Conservation (phyloP, 169 alveolate species). For the Plasmodium fragile region DNA sequence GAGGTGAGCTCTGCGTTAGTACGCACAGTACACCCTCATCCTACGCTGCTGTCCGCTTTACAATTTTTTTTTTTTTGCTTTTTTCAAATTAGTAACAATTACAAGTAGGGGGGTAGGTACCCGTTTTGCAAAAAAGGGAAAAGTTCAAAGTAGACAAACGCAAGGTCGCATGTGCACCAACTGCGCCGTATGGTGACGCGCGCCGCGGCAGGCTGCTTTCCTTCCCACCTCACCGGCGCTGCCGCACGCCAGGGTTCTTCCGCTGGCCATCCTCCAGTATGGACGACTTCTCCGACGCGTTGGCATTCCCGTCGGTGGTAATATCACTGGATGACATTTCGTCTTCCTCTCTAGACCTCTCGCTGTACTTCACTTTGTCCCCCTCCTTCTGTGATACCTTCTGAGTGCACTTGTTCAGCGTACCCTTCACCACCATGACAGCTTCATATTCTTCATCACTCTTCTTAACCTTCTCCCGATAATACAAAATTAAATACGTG, state of each 20-base stretch:
- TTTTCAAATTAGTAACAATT: not conserved
- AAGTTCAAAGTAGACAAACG: not conserved
- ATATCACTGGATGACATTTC: not conserved
- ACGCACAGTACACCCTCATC: not conserved
- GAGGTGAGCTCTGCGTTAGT: not conserved
- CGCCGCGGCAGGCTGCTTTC: not conserved
- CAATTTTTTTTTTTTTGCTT: not conserved
- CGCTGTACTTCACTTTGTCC: not conserved
- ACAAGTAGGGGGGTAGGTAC: not conserved
- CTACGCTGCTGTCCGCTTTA: not conserved
- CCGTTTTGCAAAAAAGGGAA: not conserved
- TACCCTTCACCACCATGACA: conserved; percentile 18
- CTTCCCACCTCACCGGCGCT: conserved; percentile 7
- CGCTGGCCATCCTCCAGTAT: not conserved
- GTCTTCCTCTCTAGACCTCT: not conserved
- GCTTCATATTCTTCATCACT: conserved; percentile 62
- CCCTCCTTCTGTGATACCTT: not conserved
- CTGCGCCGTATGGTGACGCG: not conserved
- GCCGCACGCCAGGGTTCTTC: conserved; percentile 15
- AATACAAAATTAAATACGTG: conserved; percentile 34
- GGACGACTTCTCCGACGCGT: conserved; percentile 1
- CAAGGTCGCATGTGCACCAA: not conserved
- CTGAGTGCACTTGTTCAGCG: not conserved
- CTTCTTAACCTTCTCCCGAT: conserved; percentile 51
- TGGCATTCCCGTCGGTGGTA: conserved; percentile 18